Percentiles rank a stretch among this genome's conserved stretches.
Evolutionary conservation across 78 protist species (phyloP).

Genomic region (Dictyostelium firmibasis): DNA sequence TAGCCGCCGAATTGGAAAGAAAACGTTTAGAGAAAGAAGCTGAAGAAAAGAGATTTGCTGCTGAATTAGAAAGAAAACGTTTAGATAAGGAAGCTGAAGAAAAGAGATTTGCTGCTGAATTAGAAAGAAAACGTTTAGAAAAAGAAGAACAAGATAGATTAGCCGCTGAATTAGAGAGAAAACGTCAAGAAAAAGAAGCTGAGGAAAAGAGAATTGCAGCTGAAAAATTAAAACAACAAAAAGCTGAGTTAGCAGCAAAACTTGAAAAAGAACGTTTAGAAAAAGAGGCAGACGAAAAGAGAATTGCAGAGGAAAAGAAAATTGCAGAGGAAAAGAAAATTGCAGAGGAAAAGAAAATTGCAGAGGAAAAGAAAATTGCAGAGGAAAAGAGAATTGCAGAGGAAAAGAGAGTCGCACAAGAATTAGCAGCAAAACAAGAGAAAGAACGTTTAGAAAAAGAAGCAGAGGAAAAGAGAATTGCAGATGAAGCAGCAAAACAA

Average conservation of each 20-base stretch:
- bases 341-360: neutral
- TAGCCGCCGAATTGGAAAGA: neutral
- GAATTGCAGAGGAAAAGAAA: neutral
- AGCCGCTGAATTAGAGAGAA: too few relatives aligned
- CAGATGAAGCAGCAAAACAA: neutral
- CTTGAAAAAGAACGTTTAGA: neutral
- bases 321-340: neutral
- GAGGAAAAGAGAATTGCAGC: constrained; percentile 4
- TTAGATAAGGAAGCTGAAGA: neutral
- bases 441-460: neutral
- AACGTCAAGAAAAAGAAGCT: neutral
- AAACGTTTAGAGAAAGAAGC: constrained; percentile 8
- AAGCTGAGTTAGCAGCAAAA: neutral
- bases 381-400: constrained; percentile 32
- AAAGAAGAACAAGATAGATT: too few relatives aligned
- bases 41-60: neutral
- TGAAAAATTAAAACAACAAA: neutral
- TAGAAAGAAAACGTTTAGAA: constrained; percentile 18
- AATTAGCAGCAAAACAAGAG: neutral
- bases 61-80: neutral
- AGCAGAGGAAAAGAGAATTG: neutral
- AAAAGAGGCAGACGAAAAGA: neutral
- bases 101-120: neutral
- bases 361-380: neutral
- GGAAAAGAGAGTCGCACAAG: neutral